These are phyloP conservation scores for Rhizomucor miehei DNA, from an alignment of 371 early-diverging fungal species.

Conservation along the genomic window DNA sequence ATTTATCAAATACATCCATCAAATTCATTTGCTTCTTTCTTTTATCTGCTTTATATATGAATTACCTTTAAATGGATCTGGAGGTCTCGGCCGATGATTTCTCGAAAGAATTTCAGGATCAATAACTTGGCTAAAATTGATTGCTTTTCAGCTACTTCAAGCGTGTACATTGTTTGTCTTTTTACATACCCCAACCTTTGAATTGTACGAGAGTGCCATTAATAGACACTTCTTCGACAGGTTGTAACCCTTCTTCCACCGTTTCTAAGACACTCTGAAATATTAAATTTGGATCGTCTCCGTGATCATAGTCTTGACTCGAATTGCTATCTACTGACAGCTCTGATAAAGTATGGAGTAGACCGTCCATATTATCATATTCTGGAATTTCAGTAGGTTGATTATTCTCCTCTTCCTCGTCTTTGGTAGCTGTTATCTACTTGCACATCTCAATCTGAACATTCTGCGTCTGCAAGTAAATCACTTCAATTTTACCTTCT, in stretches of 20 bases:
- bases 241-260: slow-evolving; percentile 58
- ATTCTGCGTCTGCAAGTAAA: background rate
- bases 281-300: slow-evolving; percentile 62
- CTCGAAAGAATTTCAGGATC: slow-evolving; percentile 28
- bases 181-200: slow-evolving; percentile 47
- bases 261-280: slow-evolving; percentile 67
- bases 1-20: background rate
- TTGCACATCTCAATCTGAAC: background rate
- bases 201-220: slow-evolving; percentile 30
- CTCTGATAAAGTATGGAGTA: slow-evolving; percentile 51
- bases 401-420: slow-evolving; percentile 31
- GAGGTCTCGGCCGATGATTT: slow-evolving; percentile 32
- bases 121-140: slow-evolving; percentile 26
- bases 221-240: slow-evolving; percentile 51
- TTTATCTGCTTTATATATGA: no score
- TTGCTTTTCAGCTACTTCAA: background rate
- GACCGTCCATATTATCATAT: slow-evolving; percentile 57
- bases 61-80: slow-evolving; percentile 30
- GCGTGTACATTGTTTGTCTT: background rate
- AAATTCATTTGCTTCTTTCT: no score
- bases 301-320: slow-evolving; percentile 59
- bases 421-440: slow-evolving; percentile 3
- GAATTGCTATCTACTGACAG: slow-evolving; percentile 61
- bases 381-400: slow-evolving; percentile 26
- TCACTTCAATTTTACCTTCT: slow-evolving; percentile 1